Conservation (phyloP, 345 rosid species). For the Melaleuca quinquenervia region DNA sequence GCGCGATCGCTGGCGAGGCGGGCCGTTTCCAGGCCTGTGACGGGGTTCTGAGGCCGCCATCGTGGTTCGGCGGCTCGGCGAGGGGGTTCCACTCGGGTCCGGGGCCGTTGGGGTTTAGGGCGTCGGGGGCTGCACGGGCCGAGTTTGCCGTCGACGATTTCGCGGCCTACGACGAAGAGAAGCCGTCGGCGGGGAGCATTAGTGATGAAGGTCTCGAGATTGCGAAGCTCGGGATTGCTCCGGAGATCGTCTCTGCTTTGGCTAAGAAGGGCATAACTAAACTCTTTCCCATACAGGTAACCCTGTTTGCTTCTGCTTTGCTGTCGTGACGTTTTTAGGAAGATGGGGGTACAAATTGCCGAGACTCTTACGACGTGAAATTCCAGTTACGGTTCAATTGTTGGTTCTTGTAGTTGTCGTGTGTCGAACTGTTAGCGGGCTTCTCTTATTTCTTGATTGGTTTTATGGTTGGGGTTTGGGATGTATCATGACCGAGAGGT, state of each 20-base stretch:
- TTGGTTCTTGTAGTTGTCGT: background rate
- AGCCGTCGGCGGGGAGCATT: background rate
- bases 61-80: background rate
- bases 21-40: background rate
- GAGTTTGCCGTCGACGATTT: conserved; percentile 48
- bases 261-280: conserved; percentile 45
- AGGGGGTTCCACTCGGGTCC: conserved; percentile 47
- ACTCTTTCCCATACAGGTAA: conserved; percentile 92
- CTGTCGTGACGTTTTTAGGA: background rate
- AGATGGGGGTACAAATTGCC: background rate
- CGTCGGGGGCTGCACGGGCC: conserved; percentile 22
- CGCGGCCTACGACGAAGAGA: conserved; percentile 24
- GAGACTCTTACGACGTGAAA: background rate
- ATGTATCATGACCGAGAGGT: background rate
- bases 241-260: conserved; percentile 71
- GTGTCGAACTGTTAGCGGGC: background rate
- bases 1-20: background rate
- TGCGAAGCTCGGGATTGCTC: conserved; percentile 52
- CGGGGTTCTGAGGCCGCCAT: background rate
- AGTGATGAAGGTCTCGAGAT: conserved; percentile 62
- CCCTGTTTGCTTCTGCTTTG: background rate
- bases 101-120: conserved; percentile 32
- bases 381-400: background rate
- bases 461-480: background rate
- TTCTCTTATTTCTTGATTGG: background rate